Evolutionary conservation across 1,284 basidiomycete species (phyloP), one percentile per base, ranked within the genome.

Genomic region (Veloporphyrellus conicus): DNA sequence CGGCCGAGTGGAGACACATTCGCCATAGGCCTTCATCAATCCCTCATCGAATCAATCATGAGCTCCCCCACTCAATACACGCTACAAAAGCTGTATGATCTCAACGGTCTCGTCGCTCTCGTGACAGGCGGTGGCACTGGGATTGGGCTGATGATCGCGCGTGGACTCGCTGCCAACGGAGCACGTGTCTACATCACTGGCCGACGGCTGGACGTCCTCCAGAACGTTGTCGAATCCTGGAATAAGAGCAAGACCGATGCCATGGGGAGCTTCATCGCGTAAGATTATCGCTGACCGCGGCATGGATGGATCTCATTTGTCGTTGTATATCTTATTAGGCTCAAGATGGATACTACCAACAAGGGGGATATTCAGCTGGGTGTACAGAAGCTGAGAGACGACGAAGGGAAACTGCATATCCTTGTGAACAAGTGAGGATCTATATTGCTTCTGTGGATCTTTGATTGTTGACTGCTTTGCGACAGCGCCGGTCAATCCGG

Each of bases 101-200:
- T 88, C 43, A 68, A 72, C 14, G 81, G 78, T 8, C 74, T 79
- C 27, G 69, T 90, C 16, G 85, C 87, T 7, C 66, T 91, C 28
- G 82, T 90, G 27, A 87, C 88, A 0, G 88, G 89, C 36, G 89
- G 88, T 6, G 88, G 84, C 20, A 87, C 85, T 0, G 89, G 89
- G 2, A 90, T 91, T 51, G 82, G 84, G 39, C 66, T 83, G 50
- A 84, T 85, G 79, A 88, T 89, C 48, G 74, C 88, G 6, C 73
- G 77, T 46, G 87, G 84, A 4, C 73, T 93, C 14, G 86, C 87
- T 10, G 77, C 79, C 19, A 86, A 83, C 56, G 87, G 88, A 2
- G 87, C 89, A 14, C 86, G 82, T 54, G 89, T 92, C 14, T 93
- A 92, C 63, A 86, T 93, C 56, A 80, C 79, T 1, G 83, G 84